phyloP scores from a whole-genome alignment of 2,329 filamentous ascomycete genomes.

The Alternaria arborescens region DNA sequence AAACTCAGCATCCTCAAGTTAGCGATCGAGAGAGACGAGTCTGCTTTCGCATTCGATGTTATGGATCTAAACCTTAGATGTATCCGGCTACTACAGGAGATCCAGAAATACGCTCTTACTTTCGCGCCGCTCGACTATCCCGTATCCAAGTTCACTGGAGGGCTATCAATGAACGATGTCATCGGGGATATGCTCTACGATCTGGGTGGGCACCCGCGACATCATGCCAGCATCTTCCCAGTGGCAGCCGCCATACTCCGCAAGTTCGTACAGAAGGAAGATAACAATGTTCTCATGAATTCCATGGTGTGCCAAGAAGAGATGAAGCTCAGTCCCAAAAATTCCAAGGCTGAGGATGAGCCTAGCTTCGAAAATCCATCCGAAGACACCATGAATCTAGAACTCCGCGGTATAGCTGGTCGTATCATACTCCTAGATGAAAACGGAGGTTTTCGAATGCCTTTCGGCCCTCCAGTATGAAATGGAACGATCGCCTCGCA shows the following conservation, averaged over 20 bases:
- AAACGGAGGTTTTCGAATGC: background rate
- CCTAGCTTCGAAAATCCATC: background rate
- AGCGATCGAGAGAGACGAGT: background rate
- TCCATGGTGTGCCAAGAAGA: no score
- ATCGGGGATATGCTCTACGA: background rate
- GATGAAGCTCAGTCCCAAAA: background rate
- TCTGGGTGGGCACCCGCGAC: background rate
- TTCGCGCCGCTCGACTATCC: background rate
- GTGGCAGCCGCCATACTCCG: background rate
- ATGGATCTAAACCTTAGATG: background rate
- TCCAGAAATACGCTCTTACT: background rate
- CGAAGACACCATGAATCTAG: background rate
- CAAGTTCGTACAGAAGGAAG: background rate
- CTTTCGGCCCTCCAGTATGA: background rate
- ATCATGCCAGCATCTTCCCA: background rate
- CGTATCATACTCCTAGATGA: background rate
- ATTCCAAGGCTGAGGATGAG: background rate
- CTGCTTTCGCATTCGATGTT: background rate
- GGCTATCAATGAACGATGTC: background rate
- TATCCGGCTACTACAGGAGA: background rate
- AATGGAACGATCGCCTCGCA: background rate
- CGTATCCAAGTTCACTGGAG: background rate
- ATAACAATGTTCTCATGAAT: background rate
- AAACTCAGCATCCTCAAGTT: background rate
- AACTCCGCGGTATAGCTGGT: background rate